These are phyloP conservation scores for Hypoxylon sp. DNA, from an alignment of 2,329 filamentous ascomycete species.

Conservation along the genomic window DNA sequence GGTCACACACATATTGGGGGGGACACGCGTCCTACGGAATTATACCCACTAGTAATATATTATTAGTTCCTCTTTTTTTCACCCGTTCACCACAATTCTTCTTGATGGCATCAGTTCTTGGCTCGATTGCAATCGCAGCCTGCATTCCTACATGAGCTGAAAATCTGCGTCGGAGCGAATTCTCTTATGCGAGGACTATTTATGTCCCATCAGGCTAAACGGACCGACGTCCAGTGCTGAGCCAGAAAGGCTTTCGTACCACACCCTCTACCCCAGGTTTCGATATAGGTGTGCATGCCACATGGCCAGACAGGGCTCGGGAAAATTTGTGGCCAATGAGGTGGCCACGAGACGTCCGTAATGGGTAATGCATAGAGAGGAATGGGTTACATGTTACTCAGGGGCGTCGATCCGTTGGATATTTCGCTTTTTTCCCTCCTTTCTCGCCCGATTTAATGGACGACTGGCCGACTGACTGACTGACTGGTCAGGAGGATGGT, in stretches of 20 bases:
- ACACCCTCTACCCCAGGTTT: constrained; percentile 33
- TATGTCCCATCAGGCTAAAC: constrained; percentile 33
- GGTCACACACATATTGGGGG: constrained; percentile 29
- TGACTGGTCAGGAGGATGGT: constrained; percentile 3
- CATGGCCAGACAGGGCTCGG: constrained; percentile 23
- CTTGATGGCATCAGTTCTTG: constrained; percentile 14
- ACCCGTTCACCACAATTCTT: constrained; percentile 1
- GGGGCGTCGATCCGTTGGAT: constrained; percentile 27
- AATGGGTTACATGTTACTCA: constrained; percentile 25
- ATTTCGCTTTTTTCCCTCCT: constrained; percentile 23
- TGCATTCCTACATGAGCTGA: constrained; percentile 4
- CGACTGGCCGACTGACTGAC: no score
- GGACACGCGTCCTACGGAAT: constrained; percentile 38
- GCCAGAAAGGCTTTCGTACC: constrained; percentile 1
- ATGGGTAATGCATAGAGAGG: constrained; percentile 19
- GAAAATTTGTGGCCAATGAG: constrained; percentile 32
- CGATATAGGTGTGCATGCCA: constrained; percentile 19
- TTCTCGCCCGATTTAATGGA: constrained; percentile 33
- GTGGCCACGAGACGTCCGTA: constrained; percentile 18
- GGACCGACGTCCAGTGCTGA: constrained; percentile 14
- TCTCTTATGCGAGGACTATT: constrained; percentile 3
- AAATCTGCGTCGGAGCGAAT: constrained; percentile 5
- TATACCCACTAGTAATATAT: constrained; percentile 41
- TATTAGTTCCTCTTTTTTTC: no score
- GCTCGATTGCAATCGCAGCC: constrained; percentile 11